Conservation (phyloP, 257 asterid species). For the Fraxinus anomala region DNA sequence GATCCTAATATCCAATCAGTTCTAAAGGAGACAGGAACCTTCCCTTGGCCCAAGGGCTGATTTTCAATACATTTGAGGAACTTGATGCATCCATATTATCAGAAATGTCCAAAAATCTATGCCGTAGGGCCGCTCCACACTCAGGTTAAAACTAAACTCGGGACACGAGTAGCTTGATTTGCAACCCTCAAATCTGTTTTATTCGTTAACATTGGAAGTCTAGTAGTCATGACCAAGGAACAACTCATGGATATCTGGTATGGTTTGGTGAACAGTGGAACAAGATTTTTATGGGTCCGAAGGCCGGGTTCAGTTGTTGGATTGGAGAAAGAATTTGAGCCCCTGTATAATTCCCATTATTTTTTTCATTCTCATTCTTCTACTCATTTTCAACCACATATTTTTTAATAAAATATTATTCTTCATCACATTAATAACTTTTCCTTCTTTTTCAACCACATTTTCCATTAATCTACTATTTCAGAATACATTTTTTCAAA, state of each 20-base stretch:
- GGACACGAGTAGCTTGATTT: slow-evolving; percentile 30
- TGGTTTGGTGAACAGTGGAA: slow-evolving; percentile 60
- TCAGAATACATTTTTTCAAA: no score
- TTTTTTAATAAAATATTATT: no score
- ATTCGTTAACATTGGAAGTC: slow-evolving; percentile 67
- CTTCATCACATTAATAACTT: no score
- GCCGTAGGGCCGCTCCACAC: slow-evolving; percentile 67
- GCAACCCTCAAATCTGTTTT: slow-evolving; percentile 51
- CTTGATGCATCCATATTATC: slow-evolving; percentile 54
- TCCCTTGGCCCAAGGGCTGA: slow-evolving; percentile 55
- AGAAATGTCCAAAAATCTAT: slow-evolving; percentile 45
- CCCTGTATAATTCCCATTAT: no score
- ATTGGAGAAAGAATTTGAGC: neutral
- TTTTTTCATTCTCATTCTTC: no score
- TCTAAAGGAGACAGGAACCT: slow-evolving; percentile 37
- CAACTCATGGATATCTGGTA: slow-evolving; percentile 56
- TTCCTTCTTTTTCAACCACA: no score
- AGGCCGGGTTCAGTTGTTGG: slow-evolving; percentile 48
- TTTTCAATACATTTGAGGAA: slow-evolving; percentile 70
- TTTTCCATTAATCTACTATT: no score
- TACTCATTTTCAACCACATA: no score
- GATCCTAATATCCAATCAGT: slow-evolving; percentile 28
- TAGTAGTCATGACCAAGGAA: slow-evolving; percentile 31
- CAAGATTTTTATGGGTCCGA: slow-evolving; percentile 54
- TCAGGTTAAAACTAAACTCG: slow-evolving; percentile 37